These are phyloP conservation scores for Suillus weaverae DNA, from an alignment of 768 basidiomycete species.

Conservation along the genomic window DNA sequence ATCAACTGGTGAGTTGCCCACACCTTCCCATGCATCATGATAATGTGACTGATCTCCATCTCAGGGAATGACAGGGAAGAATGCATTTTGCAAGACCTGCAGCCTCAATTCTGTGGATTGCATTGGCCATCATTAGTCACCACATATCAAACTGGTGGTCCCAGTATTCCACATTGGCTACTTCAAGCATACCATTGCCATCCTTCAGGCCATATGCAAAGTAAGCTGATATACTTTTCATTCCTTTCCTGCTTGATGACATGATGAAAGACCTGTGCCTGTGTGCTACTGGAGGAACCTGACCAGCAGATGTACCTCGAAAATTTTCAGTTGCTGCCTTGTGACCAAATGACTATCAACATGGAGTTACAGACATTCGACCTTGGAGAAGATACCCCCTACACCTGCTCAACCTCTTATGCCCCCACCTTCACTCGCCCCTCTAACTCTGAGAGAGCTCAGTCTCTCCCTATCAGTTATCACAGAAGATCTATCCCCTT, in stretches of 20 bases:
- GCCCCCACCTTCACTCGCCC: too few relatives aligned
- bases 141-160: conserved; percentile 94
- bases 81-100: conserved; percentile 91
- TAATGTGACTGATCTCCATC: conserved; percentile 1
- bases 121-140: conserved; percentile 97
- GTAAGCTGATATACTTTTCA: conserved; percentile 36
- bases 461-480: too few relatives aligned
- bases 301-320: conserved; percentile 83
- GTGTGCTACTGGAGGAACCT: conserved; percentile 84
- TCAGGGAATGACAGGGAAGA: conserved; percentile 95
- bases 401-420: too few relatives aligned
- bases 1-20: conserved; percentile 67
- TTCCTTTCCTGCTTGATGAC: conserved; percentile 1
- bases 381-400: too few relatives aligned
- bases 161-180: conserved; percentile 99
- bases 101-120: conserved; percentile 90
- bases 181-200: conserved; percentile 92
- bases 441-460: too few relatives aligned
- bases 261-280: conserved; percentile 75
- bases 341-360: too few relatives aligned
- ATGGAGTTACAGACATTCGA: too few relatives aligned
- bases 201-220: conserved; percentile 97
- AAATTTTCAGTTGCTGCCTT: too few relatives aligned
- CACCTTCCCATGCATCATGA: neutral
- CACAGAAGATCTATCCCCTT: too few relatives aligned